These are phyloP conservation scores for Debaryomyces fabryi DNA, from an alignment of 1,139 yeast species.

Conservation along the genomic window DNA sequence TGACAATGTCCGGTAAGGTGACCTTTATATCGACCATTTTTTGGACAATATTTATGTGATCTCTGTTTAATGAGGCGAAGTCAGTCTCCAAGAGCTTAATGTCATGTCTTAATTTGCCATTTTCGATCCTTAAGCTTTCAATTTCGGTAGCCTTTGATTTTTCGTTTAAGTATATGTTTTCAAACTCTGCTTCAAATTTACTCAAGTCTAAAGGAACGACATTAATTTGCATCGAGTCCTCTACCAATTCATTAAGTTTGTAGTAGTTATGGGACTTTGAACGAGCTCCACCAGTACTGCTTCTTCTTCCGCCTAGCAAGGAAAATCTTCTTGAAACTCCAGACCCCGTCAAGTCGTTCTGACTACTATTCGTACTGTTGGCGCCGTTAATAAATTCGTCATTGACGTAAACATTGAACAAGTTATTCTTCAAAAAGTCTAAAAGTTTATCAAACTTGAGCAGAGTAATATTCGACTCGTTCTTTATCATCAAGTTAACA, in stretches of 20 bases:
- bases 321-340: conserved; percentile 23
- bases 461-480: conserved; percentile 58
- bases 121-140: conserved; percentile 61
- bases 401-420: conserved; percentile 70
- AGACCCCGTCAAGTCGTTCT: conserved; percentile 15
- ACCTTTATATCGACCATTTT: conserved; percentile 45
- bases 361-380: conserved; percentile 8
- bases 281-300: conserved; percentile 1
- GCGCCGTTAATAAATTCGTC: conserved; percentile 33
- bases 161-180: conserved; percentile 71
- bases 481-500: conserved; percentile 70
- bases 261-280: conserved; percentile 36
- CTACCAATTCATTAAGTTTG: conserved; percentile 72
- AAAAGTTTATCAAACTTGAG: conserved; percentile 76
- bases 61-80: conserved; percentile 70
- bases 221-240: conserved; percentile 73
- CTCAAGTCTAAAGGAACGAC: conserved; percentile 71
- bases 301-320: conserved; percentile 20
- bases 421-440: conserved; percentile 72
- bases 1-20: conserved; percentile 58
- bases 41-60: conserved; percentile 60
- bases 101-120: conserved; percentile 73
- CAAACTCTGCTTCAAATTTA: conserved; percentile 73
- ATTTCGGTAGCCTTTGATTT: conserved; percentile 70
- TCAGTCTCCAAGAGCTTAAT: conserved; percentile 75